A percentile compares a stretch with the other conserved stretches of the same genome.
phyloP scores from a whole-genome alignment of 106 monocot species.

The Acanthochlamys bracteata region DNA sequence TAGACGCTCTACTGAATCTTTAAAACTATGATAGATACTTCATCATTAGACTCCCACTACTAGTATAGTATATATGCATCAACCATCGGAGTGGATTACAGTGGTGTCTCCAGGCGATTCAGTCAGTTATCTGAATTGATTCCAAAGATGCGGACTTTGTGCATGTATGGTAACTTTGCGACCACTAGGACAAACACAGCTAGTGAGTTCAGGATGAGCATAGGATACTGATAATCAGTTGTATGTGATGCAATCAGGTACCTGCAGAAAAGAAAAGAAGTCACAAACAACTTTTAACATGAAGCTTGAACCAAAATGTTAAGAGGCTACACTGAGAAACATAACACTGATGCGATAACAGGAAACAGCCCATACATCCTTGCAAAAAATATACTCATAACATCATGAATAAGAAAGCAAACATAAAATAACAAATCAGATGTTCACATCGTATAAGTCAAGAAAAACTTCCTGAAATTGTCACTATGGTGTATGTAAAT shows the following conservation, averaged over 20 bases:
- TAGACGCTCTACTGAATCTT: neutral
- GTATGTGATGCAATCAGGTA: conserved; percentile 77
- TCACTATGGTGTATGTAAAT: too few species aligned
- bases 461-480: too few species aligned
- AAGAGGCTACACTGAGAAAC: too few species aligned
- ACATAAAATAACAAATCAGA: too few species aligned
- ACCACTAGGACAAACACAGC: conserved; percentile 53
- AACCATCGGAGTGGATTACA: neutral
- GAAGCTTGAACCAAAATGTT: neutral
- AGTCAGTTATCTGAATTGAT: conserved; percentile 37
- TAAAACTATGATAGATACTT: neutral
- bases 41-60: neutral
- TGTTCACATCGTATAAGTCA: too few species aligned
- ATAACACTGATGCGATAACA: too few species aligned
- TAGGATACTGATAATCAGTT: conserved; percentile 70
- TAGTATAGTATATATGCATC: conserved; percentile 7
- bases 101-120: neutral
- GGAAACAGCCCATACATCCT: too few species aligned
- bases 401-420: too few species aligned
- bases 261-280: conserved; percentile 24
- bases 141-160: conserved; percentile 76
- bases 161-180: conserved; percentile 79
- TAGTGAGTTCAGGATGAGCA: conserved; percentile 59
- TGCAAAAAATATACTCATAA: too few species aligned
- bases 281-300: neutral